Evolutionary conservation across 1,284 basidiomycete species (phyloP), one percentile per base, ranked within the genome.

Genomic region (Microbotryomycetes sp.): DNA sequence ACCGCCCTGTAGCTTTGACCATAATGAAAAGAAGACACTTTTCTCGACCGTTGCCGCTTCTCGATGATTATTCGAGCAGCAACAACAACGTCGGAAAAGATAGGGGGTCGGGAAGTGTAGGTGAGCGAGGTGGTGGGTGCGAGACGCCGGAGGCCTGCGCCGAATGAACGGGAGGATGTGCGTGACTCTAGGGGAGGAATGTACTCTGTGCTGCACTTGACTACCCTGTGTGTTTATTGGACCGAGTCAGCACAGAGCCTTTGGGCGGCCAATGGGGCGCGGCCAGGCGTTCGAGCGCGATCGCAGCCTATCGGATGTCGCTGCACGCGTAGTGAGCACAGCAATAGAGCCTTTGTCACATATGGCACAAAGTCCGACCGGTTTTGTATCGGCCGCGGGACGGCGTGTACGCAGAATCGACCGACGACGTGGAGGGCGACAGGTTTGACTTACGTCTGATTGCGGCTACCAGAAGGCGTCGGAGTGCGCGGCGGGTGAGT

Each of bases 1-100:
- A 74, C 51, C 73, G 69, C 48, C 66, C 67, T 55, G 70, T 71
- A 24, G 61, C 56, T 27, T 69, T 69, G 23, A 62, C 67, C 67
- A 69, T 69, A 45, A 47, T 27, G 41, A 28, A 11, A 9, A 41
- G 18, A 41, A 11, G 35, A 41, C 9, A 41, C 9, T 11, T n/a
- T n/a, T n/a, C 11, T 41, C 11, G 35, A 18, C 18, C 35, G 11
- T 41, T 41, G 35, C 35, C 18, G 11, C 18, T 9, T 41, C 35
- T 41, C 35, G 35, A 41, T 18, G 18, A 18, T 18, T 41, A 41
- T 9, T 41, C 35, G 35, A 41, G 11, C 11, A 41, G 11, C 9
- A 41, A 41, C 11, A 41, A 41, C 35, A 41, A 41, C 35, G 35
- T 9, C 9, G 35, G 35, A 18, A 41, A 41, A 41, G 35, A 41